Evolutionary conservation across 2,329 filamentous ascomycete genomes (phyloP), one percentile per base, ranked within the genome.

Genomic region (Cercospora beticola): DNA sequence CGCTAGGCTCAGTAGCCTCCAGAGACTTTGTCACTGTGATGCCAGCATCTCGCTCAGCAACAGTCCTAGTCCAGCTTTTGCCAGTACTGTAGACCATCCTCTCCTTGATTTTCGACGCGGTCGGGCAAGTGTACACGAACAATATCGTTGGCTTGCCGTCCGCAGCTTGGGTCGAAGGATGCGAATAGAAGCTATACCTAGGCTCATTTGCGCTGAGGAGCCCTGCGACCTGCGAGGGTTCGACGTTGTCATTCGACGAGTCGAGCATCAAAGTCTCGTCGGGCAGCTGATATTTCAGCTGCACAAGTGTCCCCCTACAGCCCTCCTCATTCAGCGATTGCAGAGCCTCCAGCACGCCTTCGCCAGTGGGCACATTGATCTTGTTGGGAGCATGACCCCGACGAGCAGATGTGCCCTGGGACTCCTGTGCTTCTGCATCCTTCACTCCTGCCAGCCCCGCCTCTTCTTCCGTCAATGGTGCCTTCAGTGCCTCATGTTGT

Each of bases 41-140:
- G 0, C 88, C 89, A 1, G 87, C 89, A 72, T 92, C 87, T 40
- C 81, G 81, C 74, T 89, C 87, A 18, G 91, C 92, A 31, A 93
- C 82, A 3, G 92, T 90, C 26, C 83, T 82, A 30, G 82, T 81
- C 73, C 87, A 83, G 68, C 84, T 86, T 66, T 78, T 78, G 59
- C 75, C 74, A 64, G 86, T 87, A 26, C 92, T 91, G 78, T 95
- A 95, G 76, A 95, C 81, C 92, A 96, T 96, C 71, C 92, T 86
- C 81, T 91, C 90, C 82, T 92, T 94, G 82, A 95, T 91, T 81
- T 89, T 92, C 63, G 85, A 88, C 30, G 83, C 86, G 0, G 86
- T 82, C 0, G 92, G 92, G 78, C 91, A 93, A 5, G 92, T 94
- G 81, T 93, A 94, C 77, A 95, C 88, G 82, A 95, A 95, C 5